Evolutionary conservation across 208 protist species (phyloP).

Genomic region (Naegleria lovaniensis): DNA sequence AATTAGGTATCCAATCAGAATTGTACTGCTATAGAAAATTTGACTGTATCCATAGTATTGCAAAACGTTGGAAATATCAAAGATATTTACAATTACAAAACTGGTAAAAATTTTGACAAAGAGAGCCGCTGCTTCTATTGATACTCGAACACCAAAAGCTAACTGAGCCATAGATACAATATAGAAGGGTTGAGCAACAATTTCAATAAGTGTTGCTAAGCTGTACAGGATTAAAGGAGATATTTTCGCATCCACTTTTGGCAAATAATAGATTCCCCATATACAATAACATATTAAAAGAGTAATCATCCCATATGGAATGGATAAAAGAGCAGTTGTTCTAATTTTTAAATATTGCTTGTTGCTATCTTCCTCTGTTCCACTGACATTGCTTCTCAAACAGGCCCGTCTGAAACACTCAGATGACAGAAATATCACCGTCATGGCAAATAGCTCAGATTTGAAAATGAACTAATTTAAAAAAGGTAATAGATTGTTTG

Average conservation of each 20-base stretch:
- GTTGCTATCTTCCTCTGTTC: neutral
- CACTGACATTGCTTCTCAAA: neutral
- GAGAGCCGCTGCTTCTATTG: conserved; percentile 35
- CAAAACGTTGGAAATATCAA: neutral
- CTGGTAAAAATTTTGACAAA: conserved; percentile 25
- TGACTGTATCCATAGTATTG: neutral
- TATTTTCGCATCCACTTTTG: neutral
- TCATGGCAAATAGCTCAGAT: conserved; percentile 35
- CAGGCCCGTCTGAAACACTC: conserved; percentile 39
- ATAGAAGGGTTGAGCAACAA: conserved; percentile 40
- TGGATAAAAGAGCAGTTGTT: neutral
- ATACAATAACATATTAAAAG: neutral
- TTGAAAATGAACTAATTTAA: conserved; percentile 19
- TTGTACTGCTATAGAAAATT: neutral
- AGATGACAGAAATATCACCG: conserved; percentile 31
- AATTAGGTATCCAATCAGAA: neutral
- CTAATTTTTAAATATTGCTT: neutral
- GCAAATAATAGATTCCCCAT: too few species aligned
- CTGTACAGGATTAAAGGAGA: conserved; percentile 24
- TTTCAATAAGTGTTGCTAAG: conserved; percentile 20
- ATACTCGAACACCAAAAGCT: conserved; percentile 31
- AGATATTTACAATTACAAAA: neutral
- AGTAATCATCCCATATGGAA: neutral
- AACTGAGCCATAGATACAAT: conserved; percentile 36
- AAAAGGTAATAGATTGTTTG: too few species aligned